phyloP scores from a whole-genome alignment of 1,139 yeast genomes.

The Yamadazyma sp. region DNA sequence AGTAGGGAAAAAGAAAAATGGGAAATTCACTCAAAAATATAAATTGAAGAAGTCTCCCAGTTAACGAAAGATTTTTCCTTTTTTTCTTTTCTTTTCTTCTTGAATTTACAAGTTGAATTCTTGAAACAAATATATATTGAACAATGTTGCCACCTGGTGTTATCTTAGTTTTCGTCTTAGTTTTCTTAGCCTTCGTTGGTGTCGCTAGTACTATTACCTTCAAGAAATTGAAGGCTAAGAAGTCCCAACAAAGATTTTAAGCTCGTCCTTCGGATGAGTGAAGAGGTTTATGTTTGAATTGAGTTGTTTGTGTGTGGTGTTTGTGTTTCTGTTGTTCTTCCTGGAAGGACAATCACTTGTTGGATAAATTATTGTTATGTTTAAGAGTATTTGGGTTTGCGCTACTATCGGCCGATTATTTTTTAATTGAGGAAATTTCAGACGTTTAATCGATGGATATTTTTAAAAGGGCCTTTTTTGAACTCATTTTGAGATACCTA shows the following conservation, averaged over 20 bases:
- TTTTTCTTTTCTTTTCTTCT: constrained; percentile 6
- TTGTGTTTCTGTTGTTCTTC: background rate
- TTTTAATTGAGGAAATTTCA: background rate
- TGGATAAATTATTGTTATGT: constrained; percentile 6
- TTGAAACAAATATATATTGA: constrained; percentile 4
- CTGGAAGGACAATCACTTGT: background rate
- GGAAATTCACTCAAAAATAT: constrained; percentile 8
- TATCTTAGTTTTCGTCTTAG: constrained; percentile 49
- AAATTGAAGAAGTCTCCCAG: constrained; percentile 10
- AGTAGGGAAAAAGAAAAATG: background rate
- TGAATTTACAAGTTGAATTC: constrained; percentile 4
- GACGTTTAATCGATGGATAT: background rate
- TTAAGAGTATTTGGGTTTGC: background rate
- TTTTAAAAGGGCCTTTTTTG: constrained; percentile 1
- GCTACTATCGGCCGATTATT: constrained; percentile 1
- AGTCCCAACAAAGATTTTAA: constrained; percentile 52
- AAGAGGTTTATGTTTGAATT: background rate
- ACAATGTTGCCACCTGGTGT: constrained; percentile 54
- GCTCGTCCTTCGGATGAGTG: constrained; percentile 1
- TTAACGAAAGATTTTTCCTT: constrained; percentile 7
- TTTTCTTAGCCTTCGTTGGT: constrained; percentile 43
- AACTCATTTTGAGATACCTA: background rate
- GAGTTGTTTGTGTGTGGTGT: background rate
- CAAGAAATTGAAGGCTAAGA: constrained; percentile 43
- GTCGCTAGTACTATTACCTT: constrained; percentile 34